phyloP scores from a whole-genome alignment of 2,329 filamentous ascomycete genomes.

The Penicillium sp. region DNA sequence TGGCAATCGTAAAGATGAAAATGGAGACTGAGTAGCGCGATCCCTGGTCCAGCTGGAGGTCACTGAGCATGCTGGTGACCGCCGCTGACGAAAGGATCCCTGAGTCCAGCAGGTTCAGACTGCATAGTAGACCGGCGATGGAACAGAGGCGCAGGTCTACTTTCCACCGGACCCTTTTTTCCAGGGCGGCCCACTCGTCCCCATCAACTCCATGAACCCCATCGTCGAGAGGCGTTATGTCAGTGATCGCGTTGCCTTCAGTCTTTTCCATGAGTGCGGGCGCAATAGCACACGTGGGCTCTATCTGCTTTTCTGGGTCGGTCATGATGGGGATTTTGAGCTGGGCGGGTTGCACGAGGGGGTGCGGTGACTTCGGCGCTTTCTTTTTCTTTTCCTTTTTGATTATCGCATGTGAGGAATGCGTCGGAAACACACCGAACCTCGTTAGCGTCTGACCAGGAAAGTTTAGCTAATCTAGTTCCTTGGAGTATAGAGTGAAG shows the following conservation, averaged over 20 bases:
- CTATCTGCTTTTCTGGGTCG: not conserved
- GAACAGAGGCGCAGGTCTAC: slow-evolving; percentile 67
- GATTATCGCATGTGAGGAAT: slow-evolving; percentile 1
- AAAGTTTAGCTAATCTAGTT: not conserved
- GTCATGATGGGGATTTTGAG: not conserved
- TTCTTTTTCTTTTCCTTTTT: not conserved
- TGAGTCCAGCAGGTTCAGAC: slow-evolving; percentile 66
- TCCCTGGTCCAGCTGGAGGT: slow-evolving; percentile 59
- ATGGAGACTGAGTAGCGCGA: slow-evolving; percentile 68
- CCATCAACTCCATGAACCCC: not conserved
- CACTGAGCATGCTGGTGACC: slow-evolving; percentile 65
- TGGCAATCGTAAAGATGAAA: slow-evolving; percentile 69
- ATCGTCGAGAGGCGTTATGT: not conserved
- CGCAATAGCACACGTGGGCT: not conserved
- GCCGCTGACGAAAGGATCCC: slow-evolving; percentile 68
- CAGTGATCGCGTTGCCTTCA: not conserved
- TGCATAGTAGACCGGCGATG: slow-evolving; percentile 69
- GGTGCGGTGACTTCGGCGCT: not conserved
- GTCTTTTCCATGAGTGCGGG: not conserved
- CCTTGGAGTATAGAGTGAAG: not conserved
- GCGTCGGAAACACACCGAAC: slow-evolving; percentile 1
- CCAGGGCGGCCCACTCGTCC: slow-evolving; percentile 29
- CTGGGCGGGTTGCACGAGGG: not conserved
- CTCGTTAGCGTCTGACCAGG: not conserved
- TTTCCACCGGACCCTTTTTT: slow-evolving; percentile 57